Conservation (phyloP, 2,329 filamentous ascomycete genomes). For the Aspergillus tamarii region DNA sequence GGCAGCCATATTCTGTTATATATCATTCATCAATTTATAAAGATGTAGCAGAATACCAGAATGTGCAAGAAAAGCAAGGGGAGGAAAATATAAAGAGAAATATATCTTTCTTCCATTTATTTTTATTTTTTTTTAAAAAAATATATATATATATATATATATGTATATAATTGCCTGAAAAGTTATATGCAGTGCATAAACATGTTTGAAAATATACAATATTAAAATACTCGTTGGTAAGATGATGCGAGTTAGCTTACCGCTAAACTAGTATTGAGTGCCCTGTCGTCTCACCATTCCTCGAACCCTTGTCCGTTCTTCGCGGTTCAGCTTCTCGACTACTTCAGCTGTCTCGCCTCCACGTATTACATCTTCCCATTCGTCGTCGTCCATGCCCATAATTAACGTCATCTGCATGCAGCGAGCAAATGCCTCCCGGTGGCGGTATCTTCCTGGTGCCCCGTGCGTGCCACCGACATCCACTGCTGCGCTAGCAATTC, state of each 20-base stretch:
- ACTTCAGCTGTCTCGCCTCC: conserved; percentile 52
- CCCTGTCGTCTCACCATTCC: conserved; percentile 58
- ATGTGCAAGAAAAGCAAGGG: background rate
- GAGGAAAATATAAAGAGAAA: background rate
- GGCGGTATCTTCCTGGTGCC: conserved; percentile 64
- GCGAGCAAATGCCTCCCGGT: conserved; percentile 75
- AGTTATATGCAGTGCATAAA: background rate
- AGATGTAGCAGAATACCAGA: too few relatives aligned
- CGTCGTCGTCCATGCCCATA: conserved; percentile 93
- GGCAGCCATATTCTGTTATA: too few relatives aligned
- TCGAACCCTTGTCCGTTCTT: conserved; percentile 74
- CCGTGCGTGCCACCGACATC: conserved; percentile 40
- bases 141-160: too few relatives aligned
- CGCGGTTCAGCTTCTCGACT: conserved; percentile 68
- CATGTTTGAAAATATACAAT: background rate
- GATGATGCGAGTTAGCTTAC: background rate
- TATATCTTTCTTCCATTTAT: background rate
- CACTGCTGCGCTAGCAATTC: conserved; percentile 62
- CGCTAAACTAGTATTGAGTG: background rate
- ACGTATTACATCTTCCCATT: conserved; percentile 78
- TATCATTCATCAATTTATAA: too few relatives aligned
- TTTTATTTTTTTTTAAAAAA: too few relatives aligned
- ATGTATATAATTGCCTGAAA: too few relatives aligned
- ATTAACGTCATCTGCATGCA: conserved; percentile 82
- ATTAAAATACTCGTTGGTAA: background rate